These are phyloP conservation scores for Pelargonium nanum DNA, from an alignment of 345 rosid species.

Conservation along the genomic window DNA sequence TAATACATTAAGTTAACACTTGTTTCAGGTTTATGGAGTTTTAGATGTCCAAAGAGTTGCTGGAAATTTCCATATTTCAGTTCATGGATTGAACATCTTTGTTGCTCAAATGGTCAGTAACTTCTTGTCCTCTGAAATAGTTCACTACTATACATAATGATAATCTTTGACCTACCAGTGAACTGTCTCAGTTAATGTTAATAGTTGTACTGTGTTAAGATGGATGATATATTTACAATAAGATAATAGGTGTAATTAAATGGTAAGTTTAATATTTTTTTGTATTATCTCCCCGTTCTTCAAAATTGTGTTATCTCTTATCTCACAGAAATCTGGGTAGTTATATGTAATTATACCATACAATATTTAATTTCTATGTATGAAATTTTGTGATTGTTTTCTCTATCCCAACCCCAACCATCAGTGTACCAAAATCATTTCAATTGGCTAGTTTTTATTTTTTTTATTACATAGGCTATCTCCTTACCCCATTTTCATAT, in stretches of 20 bases:
- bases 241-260: slow-evolving; percentile 21
- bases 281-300: background rate
- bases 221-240: too few species aligned
- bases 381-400: too few species aligned
- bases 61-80: slow-evolving; percentile 86
- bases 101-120: slow-evolving; percentile 73
- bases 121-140: background rate
- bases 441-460: too few species aligned
- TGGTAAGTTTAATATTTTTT: slow-evolving; percentile 33
- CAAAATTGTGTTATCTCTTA: too few species aligned
- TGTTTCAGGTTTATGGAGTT: slow-evolving; percentile 61
- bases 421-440: too few species aligned
- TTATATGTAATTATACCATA: too few species aligned
- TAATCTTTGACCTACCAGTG: background rate
- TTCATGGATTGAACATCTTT: slow-evolving; percentile 72
- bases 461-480: too few species aligned
- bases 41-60: slow-evolving; percentile 86
- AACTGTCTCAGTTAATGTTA: background rate
- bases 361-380: too few species aligned
- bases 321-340: too few species aligned
- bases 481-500: too few species aligned
- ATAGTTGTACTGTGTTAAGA: background rate
- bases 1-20: slow-evolving; percentile 10
- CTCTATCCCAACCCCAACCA: too few species aligned
- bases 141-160: too few species aligned